Conservation (phyloP, 73 alveolate species). For the Symbiodinium natans region DNA sequence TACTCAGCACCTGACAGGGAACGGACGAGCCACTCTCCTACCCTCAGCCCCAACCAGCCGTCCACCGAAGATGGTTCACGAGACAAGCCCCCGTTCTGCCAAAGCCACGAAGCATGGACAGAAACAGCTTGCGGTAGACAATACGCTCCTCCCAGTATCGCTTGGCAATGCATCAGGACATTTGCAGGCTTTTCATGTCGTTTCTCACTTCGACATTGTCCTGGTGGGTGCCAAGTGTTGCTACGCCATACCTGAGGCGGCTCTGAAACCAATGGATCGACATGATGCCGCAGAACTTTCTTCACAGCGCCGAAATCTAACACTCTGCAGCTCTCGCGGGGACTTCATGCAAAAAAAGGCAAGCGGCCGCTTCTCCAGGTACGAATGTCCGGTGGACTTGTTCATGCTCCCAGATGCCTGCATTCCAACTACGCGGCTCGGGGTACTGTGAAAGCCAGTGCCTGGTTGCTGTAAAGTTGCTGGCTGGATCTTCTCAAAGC, state of each 20-base stretch:
- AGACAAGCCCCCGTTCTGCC: no score
- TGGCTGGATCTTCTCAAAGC: conserved; percentile 45
- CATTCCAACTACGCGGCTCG: no score
- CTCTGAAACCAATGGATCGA: not conserved
- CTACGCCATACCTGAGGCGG: conserved; percentile 25
- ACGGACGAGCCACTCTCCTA: no score
- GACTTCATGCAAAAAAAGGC: no score
- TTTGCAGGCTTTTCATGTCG: no score
- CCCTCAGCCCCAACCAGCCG: no score
- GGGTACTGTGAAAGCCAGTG: no score
- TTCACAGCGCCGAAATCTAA: no score
- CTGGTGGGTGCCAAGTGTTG: conserved; percentile 68
- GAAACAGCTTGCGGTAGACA: conserved; percentile 62
- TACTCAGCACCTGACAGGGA: conserved; percentile 68
- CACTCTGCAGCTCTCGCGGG: no score
- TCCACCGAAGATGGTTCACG: no score
- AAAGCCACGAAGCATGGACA: conserved; percentile 76
- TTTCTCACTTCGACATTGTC: no score
- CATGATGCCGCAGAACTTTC: not conserved
- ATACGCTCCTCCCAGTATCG: conserved; percentile 33
- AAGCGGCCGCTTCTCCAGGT: not conserved
- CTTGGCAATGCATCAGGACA: no score
- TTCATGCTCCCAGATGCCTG: conserved; percentile 4
- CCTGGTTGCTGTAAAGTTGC: conserved; percentile 27
- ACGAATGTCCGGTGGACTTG: not conserved